These are phyloP conservation scores for Hypoxylon cercidicola DNA, from an alignment of 495 filamentous ascomycete species.

Conservation along the genomic window DNA sequence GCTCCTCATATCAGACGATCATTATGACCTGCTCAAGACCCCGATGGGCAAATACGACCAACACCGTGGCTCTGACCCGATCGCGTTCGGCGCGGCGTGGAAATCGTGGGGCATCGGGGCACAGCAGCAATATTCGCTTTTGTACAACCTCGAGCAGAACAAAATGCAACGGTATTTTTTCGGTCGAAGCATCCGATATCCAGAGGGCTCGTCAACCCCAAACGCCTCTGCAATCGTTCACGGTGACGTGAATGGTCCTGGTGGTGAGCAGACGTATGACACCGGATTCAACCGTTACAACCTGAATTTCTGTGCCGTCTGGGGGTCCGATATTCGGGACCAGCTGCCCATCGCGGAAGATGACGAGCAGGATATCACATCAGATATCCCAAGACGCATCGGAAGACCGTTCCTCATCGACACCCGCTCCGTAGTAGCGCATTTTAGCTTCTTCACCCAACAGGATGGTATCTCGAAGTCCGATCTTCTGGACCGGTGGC, in stretches of 20 bases:
- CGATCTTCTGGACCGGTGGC: slow-evolving; percentile 62
- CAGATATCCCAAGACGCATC: slow-evolving; percentile 36
- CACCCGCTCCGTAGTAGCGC: slow-evolving; percentile 62
- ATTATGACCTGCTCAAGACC: slow-evolving; percentile 54
- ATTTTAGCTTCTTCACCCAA: slow-evolving; percentile 59
- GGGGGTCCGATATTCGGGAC: slow-evolving; percentile 56
- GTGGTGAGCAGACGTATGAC: slow-evolving; percentile 56
- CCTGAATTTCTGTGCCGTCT: slow-evolving; percentile 60
- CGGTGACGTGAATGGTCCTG: slow-evolving; percentile 25
- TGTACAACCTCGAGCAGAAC: slow-evolving; percentile 62
- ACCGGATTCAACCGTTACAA: slow-evolving; percentile 58
- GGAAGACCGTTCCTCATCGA: slow-evolving; percentile 59
- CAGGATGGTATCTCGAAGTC: slow-evolving; percentile 55
- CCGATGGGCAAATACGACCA: slow-evolving; percentile 52
- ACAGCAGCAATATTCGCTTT: slow-evolving; percentile 66
- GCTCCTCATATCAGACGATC: slow-evolving; percentile 53
- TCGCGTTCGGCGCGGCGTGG: slow-evolving; percentile 49
- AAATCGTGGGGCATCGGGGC: slow-evolving; percentile 62
- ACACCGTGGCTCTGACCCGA: slow-evolving; percentile 37
- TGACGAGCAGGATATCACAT: slow-evolving; percentile 48
- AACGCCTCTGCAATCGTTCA: slow-evolving; percentile 29
- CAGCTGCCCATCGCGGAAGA: slow-evolving; percentile 47
- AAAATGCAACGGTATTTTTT: slow-evolving; percentile 62
- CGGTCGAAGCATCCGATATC: slow-evolving; percentile 41
- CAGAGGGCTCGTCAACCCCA: slow-evolving; percentile 29